Conservation (phyloP, 140 eudicot species). For the Flaveria floridana region DNA sequence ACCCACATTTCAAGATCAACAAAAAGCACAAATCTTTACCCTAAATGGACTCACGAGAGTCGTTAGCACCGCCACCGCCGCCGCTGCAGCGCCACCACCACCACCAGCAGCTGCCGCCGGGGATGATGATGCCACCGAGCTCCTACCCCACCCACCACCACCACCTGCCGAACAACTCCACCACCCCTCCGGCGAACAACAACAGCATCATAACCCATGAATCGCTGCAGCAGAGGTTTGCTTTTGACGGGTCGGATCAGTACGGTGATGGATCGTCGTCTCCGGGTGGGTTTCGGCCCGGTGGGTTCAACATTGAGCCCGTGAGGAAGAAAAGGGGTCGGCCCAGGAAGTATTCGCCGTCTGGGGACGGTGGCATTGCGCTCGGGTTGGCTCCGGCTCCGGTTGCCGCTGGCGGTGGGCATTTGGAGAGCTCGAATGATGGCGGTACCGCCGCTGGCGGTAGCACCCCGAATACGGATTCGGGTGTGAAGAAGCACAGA, state of each 20-base stretch:
- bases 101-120: conserved; percentile 38
- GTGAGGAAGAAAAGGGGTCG: conserved; percentile 67
- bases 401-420: conserved; percentile 39
- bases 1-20: conserved; percentile 30
- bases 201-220: conserved; percentile 27
- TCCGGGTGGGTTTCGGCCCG: conserved; percentile 38
- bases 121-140: conserved; percentile 37
- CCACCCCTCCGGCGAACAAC: conserved; percentile 23
- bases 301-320: conserved; percentile 59
- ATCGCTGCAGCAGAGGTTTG: conserved; percentile 39
- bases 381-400: conserved; percentile 57
- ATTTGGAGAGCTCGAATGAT: conserved; percentile 34
- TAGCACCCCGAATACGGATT: conserved; percentile 27
- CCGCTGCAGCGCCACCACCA: conserved; percentile 33
- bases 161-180: conserved; percentile 24
- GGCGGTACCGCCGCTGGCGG: conserved; percentile 27
- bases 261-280: conserved; percentile 39
- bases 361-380: conserved; percentile 61
- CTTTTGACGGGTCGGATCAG: conserved; percentile 42
- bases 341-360: conserved; percentile 69
- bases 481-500: conserved; percentile 48
- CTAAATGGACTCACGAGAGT: conserved; percentile 50
- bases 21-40: no score
- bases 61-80: conserved; percentile 37
- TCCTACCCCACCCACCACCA: conserved; percentile 35